Evolutionary conservation across 108 stramenopile species (phyloP), one percentile per base, ranked within the genome.

Genomic region (Epithemia pelagica): DNA sequence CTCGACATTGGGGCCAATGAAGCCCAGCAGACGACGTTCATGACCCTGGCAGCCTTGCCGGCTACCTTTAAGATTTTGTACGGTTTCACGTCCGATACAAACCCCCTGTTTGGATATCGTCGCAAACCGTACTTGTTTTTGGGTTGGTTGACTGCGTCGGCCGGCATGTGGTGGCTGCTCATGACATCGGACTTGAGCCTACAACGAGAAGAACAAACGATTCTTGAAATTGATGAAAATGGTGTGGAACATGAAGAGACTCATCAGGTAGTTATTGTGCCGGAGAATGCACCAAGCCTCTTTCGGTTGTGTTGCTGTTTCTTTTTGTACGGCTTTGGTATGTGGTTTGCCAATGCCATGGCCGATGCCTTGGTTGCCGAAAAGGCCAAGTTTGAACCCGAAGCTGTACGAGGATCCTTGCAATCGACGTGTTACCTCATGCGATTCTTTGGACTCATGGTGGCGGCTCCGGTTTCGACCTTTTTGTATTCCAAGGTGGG

Each of bases 321-420:
- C 19, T 89, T 89, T 66, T 23, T 58, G 10, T 85, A 83, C 58
- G 87, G 84, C 21, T 74, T 74, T 29, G 87, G 87, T n/a, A 82
- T 88, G 62, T 88, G 87, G 87, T 77, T 87, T 31, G 85, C 89
- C 0, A 85, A 90, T 59, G 89, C 86, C 20, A 90, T 90, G 85
- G 89, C 75, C 7, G 89, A 90, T 58, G 68, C 72, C 21, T 74
- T 87, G 27, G 89, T 90, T 25, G 89, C 86, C 0, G 84, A 90
- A 69, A 90, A 87, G 62, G 89, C 89, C 18, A 78, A 82, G 60
- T 67, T 87, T 19, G 89, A 90, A 57, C 81, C 85, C 23, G 79
- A 76, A 56, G 66, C 64, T 10, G 68, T 65, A 1, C 72, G 81
- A 19, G 89, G 89, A 27, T 75, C 81, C 22, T 66, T 90, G 27